Evolutionary conservation across 2,329 filamentous ascomycete genomes (phyloP).

Genomic region (Myriosclerotinia scirpicola): DNA sequence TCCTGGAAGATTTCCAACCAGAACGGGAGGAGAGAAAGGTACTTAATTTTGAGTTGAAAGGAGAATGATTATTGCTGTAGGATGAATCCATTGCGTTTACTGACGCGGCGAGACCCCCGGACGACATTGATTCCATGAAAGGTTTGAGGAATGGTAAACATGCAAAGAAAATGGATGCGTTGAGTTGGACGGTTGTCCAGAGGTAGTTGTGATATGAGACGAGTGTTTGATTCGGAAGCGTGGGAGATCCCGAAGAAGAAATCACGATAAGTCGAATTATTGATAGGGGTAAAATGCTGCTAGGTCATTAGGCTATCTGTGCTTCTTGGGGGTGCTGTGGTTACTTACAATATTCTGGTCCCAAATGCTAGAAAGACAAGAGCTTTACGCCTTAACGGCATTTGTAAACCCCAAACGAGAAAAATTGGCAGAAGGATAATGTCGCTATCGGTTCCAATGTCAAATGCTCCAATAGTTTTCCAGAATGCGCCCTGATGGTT

Average conservation of each 20-base stretch:
- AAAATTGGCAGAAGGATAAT: constrained; percentile 49
- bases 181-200: constrained; percentile 31
- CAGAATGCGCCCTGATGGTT: constrained; percentile 41
- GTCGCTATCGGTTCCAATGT: constrained; percentile 48
- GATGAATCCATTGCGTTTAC: constrained; percentile 26
- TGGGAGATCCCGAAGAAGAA: constrained; percentile 20
- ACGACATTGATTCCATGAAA: constrained; percentile 32
- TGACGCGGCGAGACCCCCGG: constrained; percentile 27
- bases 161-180: constrained; percentile 30
- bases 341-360: constrained; percentile 41
- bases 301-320: constrained; percentile 10
- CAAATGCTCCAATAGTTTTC: constrained; percentile 51
- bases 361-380: constrained; percentile 31
- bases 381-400: constrained; percentile 42
- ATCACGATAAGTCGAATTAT: constrained; percentile 28
- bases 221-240: constrained; percentile 27
- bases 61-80: constrained; percentile 16
- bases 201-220: constrained; percentile 27
- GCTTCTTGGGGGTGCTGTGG: neutral
- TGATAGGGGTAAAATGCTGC: constrained; percentile 42
- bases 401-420: constrained; percentile 49
- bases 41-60: constrained; percentile 23
- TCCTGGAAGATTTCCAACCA: constrained; percentile 19
- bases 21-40: constrained; percentile 24
- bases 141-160: constrained; percentile 33